Base-by-base conservation (phyloP, 2,329 filamentous ascomycete genomes). In the Endocalyx cinctus region DNA sequence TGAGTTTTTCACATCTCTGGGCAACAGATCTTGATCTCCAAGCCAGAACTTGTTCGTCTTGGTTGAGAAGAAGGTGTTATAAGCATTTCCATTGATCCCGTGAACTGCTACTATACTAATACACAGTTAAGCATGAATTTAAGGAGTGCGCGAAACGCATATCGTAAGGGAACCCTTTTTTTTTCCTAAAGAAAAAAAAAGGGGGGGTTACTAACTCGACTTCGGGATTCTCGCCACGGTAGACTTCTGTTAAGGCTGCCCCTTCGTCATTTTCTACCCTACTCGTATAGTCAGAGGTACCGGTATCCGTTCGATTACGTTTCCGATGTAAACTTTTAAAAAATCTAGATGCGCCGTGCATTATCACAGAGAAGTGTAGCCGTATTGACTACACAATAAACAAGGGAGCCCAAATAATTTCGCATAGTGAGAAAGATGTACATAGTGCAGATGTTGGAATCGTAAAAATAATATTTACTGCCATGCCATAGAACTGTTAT, bases 31-130 rank as follows among this genome's bases (percentile, higher is more conserved):
- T 18, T 42, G 50, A 39, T 62, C 45, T 29, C 37, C 39, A n/a
- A 66, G 48, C 62, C 62, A 66, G 41, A 46, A 57, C 18, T 54
- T 44, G 4, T 46, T 48, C 5, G 41, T 42, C 27, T 52, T 44
- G 15, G 48, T 33, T 13, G 54, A 50, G n/a, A 55, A 59, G 60
- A 62, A 67, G 28, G 62, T 63, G 17, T 48, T 48, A 17, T 52
- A 49, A 5, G 57, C 51, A 35, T 66, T 42, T 11, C 62, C 62
- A 41, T 60, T 60, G 11, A 66, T 54, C 12, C 63, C 61, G 43
- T 66, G 62, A 19, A 67, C 58, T 5, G 63, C 63, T 17, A 67
- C 52, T 19, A 63, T 60, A 29, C 55, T 56, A 17, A 16, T 23
- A n/a, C n/a, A n/a, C n/a, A n/a, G n/a, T n/a, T n/a, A n/a, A n/a